A percentile compares a stretch with the other conserved stretches of the same genome.
These are phyloP conservation scores for Rasamsonia emersonii DNA, from an alignment of 2,329 filamentous ascomycete species.

Conservation along the genomic window DNA sequence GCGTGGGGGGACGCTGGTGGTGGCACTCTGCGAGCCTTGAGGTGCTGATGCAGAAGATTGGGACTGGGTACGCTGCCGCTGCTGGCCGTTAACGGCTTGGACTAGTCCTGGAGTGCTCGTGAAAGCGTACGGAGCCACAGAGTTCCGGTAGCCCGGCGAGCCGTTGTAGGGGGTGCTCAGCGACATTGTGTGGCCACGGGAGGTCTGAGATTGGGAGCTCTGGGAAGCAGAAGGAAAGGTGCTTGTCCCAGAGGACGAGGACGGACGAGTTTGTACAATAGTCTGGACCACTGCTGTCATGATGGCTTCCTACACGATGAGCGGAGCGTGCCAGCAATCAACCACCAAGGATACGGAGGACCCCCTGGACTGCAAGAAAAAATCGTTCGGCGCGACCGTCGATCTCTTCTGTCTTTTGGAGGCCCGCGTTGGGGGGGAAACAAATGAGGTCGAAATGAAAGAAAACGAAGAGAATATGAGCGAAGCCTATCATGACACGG, in stretches of 20 bases:
- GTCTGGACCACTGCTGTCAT: conserved; percentile 84
- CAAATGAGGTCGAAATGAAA: too few relatives aligned
- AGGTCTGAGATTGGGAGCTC: conserved; percentile 29
- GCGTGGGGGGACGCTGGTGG: conserved; percentile 24
- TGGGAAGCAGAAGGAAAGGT: conserved; percentile 39
- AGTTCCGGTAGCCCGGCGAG: conserved; percentile 42
- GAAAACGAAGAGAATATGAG: too few relatives aligned
- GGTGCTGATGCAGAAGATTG: conserved; percentile 44
- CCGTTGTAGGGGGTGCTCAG: conserved; percentile 35
- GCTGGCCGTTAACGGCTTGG: conserved; percentile 41
- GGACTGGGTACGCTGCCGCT: conserved; percentile 44
- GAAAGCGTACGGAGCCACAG: conserved; percentile 70
- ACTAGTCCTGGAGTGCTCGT: conserved; percentile 60
- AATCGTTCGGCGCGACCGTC: neutral
- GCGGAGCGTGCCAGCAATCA: conserved; percentile 11
- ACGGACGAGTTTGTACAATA: conserved; percentile 64
- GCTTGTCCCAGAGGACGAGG: conserved; percentile 47
- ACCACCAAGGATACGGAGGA: conserved; percentile 11
- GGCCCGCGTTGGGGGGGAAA: neutral
- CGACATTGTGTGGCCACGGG: conserved; percentile 30
- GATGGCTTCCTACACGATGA: conserved; percentile 33
- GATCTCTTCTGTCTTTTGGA: neutral
- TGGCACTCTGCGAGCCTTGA: conserved; percentile 27
- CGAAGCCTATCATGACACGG: too few relatives aligned
- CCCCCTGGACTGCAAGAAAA: neutral